phyloP scores from a whole-genome alignment of 75 land plant species.

The Selaginella tamariscina region DNA sequence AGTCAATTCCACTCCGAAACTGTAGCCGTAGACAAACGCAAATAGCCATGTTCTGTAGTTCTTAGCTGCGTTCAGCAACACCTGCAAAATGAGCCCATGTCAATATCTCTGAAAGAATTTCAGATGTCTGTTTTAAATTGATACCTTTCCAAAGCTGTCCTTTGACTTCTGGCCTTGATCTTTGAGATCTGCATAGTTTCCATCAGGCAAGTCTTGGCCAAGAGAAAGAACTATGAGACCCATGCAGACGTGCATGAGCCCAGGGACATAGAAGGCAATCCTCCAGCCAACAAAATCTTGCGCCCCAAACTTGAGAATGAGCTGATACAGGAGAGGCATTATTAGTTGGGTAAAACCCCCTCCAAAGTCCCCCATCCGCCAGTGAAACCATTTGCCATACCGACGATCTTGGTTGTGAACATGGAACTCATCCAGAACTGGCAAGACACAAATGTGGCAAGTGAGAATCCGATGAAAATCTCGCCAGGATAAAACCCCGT shows the following conservation, averaged over 20 bases:
- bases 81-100: constrained; percentile 20
- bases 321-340: constrained; percentile 58
- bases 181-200: constrained; percentile 48
- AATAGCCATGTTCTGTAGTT: constrained; percentile 70
- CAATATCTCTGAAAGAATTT: not conserved
- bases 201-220: constrained; percentile 72
- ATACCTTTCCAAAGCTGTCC: constrained; percentile 53
- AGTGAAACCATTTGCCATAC: constrained; percentile 57
- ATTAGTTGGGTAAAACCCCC: constrained; percentile 73
- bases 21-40: constrained; percentile 49
- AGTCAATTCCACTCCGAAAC: constrained; percentile 61
- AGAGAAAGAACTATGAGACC: constrained; percentile 47
- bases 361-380: constrained; percentile 92
- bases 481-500: constrained; percentile 45
- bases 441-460: constrained; percentile 87
- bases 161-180: constrained; percentile 41
- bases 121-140: not conserved
- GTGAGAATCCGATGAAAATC: constrained; percentile 73
- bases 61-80: constrained; percentile 39
- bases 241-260: constrained; percentile 42
- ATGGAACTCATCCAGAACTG: constrained; percentile 92
- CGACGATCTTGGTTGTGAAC: constrained; percentile 69
- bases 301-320: constrained; percentile 27
- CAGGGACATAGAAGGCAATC: constrained; percentile 63
- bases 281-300: constrained; percentile 50